Evolutionary conservation across 2,329 filamentous ascomycete genomes (phyloP).

Genomic region (Calonectria henricotiae): DNA sequence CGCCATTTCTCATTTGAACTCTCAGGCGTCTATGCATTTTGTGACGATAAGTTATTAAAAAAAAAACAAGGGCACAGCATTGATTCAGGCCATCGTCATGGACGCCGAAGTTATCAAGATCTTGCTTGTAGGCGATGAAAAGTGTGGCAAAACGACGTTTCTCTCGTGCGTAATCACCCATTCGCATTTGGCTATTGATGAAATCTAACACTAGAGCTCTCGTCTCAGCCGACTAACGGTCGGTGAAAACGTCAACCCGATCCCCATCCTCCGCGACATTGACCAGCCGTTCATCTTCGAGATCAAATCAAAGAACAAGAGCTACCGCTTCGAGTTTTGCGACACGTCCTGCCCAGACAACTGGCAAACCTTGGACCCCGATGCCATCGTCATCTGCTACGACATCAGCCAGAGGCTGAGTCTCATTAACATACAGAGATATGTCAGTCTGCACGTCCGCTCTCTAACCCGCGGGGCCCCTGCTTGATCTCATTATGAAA

Average conservation of each 20-base stretch:
- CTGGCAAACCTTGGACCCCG: constrained; percentile 73
- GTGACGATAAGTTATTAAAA: not conserved
- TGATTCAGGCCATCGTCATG: constrained; percentile 54
- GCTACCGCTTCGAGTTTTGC: constrained; percentile 72
- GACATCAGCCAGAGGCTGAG: constrained; percentile 74
- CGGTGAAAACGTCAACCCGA: constrained; percentile 60
- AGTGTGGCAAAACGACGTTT: constrained; percentile 75
- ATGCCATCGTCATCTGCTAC: constrained; percentile 74
- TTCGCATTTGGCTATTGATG: constrained; percentile 32
- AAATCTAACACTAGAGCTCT: constrained; percentile 33
- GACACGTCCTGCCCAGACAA: constrained; percentile 73
- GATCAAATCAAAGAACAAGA: constrained; percentile 60
- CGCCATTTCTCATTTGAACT: constrained; percentile 27
- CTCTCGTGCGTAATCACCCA: constrained; percentile 67
- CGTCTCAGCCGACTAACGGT: constrained; percentile 68
- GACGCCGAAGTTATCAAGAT: constrained; percentile 68
- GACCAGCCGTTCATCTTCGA: constrained; percentile 76
- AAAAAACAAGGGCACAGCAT: not conserved
- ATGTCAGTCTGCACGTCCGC: constrained; percentile 61
- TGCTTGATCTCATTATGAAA: constrained; percentile 12
- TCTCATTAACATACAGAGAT: constrained; percentile 72
- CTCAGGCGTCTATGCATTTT: not conserved
- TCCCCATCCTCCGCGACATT: constrained; percentile 70
- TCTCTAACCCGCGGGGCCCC: not conserved
- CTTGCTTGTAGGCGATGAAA: constrained; percentile 72